Base-by-base conservation (phyloP, 2,329 filamentous ascomycete genomes). In the Emergomyces pasteurianus region DNA sequence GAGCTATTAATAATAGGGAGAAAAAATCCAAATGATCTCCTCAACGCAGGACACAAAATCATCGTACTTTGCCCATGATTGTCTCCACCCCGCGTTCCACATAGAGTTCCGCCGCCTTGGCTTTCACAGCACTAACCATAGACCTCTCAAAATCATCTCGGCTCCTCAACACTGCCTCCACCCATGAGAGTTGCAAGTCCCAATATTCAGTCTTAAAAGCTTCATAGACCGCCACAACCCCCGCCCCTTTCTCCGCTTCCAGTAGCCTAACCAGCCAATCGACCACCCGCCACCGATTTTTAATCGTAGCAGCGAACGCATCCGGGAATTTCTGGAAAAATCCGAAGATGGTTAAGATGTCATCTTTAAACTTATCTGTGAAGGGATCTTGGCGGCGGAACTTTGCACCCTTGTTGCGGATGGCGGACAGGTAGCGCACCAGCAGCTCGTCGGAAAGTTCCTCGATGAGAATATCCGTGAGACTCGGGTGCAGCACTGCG, bases 121-220 rank as follows among this genome's bases (percentile, higher is more conserved):
- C 85, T 80, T 97, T 97, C 56, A 97, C 87, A 21, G 85, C 83
- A 70, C 90, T 94, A 65, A 97, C 75, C 89, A 97, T 90, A 63
- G 84, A 83, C 66, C 92, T 81, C 74, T 97, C 94, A 76, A 95
- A 97, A 77, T 99, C 94, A 74, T 99, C 94, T 67, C 95, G 81
- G 1, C 86, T 81, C 66, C 92, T 83, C 65, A 99, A 72, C 55
- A 96, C 92, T 7, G 89, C 88, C 79, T 99, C 95, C 8, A 99
- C 91, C 94, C 94, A 99, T 53, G 86, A 87, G 62, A 97, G 86
- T 73, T 95, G 90, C 71, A 97, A 79, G 75, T 99, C 94, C 89
- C 92, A 96, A 74, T 96, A 96, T 53, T 84, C 81, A 46, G 76
- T 78, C 80, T 96, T 97, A 78, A 99, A 92, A 5, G 79, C 78